Evolutionary conservation across 129 eudicot genomes (phyloP).

Genomic region (Chrysanthemum seticuspe): DNA sequence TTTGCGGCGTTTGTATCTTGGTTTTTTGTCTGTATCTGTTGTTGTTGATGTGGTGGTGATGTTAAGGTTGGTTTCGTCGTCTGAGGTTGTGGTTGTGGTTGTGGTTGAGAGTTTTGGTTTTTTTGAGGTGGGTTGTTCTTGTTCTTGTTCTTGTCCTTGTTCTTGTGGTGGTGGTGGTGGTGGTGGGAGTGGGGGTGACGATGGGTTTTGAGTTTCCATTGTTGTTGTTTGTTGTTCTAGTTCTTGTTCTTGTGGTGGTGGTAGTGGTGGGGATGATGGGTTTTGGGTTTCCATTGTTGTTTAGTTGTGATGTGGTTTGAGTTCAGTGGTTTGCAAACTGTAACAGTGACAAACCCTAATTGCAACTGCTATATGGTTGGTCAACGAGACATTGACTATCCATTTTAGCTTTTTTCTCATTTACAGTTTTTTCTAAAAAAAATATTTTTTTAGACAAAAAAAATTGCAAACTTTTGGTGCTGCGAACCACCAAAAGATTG

Average conservation of each 20-base stretch:
- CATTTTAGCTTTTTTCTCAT: no score
- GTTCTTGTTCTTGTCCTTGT: background rate
- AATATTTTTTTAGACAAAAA: no score
- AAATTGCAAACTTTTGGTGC: no score
- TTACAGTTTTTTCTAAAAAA: no score
- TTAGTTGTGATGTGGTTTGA: no score
- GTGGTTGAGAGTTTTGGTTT: slow-evolving; percentile 69
- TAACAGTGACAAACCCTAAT: no score
- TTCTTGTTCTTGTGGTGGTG: background rate
- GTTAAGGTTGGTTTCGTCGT: slow-evolving; percentile 34
- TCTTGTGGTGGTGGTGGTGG: background rate
- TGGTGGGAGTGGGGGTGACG: background rate
- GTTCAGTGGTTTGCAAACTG: no score
- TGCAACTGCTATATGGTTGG: no score
- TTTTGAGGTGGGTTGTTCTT: slow-evolving; percentile 48
- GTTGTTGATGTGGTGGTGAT: slow-evolving; percentile 24
- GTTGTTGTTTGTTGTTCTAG: background rate
- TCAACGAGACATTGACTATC: no score
- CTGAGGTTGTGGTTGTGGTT: slow-evolving; percentile 41
- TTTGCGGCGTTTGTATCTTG: slow-evolving; percentile 75
- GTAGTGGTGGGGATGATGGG: background rate
- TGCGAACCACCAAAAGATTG: no score
- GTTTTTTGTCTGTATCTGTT: slow-evolving; percentile 29
- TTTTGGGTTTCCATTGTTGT: no score
- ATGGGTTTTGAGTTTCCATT: slow-evolving; percentile 27